Evolutionary conservation across 2,329 filamentous ascomycete species (phyloP), one percentile per base, ranked within the genome.

Genomic region (Penicillium sp.): DNA sequence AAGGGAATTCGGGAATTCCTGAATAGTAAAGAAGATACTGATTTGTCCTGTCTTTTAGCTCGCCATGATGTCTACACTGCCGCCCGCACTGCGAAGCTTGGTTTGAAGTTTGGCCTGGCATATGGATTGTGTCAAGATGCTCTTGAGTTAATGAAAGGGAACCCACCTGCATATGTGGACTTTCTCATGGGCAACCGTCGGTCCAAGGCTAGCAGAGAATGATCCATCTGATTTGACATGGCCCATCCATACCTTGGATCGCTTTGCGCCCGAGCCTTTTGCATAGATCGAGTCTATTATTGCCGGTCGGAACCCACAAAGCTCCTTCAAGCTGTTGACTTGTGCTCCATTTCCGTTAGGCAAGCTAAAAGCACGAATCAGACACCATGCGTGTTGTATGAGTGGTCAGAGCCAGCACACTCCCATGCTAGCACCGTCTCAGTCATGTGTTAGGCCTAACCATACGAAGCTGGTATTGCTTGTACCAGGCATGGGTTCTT

Each of bases 81-180:
- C 35, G 86, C 86, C 15, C 81, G 86, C 54, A 93, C 89, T 38
- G 89, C 90, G 44, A 88, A 84, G 66, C 81, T 87, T 59, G 92
- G 90, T 1, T 75, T 96, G 40, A 76, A 87, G 59, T 84, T 90
- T 57, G 91, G 92, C 18, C 66, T 95, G 31, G 81, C 75, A 6
- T 97, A 89, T 71, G 92, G 92, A 23, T 75, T 92, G 32, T 68
- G 86, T 50, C 91, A 97, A 71, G 92, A 97, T 72, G 72, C 78
- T 9, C 68, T 93, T 29, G 82, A 83, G 46, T 75, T 84, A 52
- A 72, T 82, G 45, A 85, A 82, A 66, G 89, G 89, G 47, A 83
- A 87, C 61, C 81, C 78, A 47, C 81, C 91, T 29, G 82, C 82
- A 18, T 95, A 95, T 67, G 74, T 95, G 53, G 83, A 89, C 50